Conservation (phyloP, 495 filamentous ascomycete genomes). For the Aspergillus baeticus region DNA sequence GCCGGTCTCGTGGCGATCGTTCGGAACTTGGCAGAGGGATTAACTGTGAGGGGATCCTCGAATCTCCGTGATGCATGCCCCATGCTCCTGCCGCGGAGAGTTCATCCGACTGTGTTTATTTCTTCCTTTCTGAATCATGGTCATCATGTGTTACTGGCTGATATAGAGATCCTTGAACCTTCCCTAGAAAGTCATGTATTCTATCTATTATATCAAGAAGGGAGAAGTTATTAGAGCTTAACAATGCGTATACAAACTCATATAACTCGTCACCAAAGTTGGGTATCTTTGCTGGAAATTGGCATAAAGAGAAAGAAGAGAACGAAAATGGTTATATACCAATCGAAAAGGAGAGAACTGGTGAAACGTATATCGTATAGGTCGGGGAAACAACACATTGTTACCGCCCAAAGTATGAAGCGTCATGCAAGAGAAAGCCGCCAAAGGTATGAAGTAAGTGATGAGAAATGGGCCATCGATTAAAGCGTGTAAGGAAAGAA, state of each 20-base stretch:
- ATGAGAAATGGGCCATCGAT: background rate
- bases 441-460: background rate
- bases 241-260: background rate
- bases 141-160: too few species aligned
- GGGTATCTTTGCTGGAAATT: constrained; percentile 4
- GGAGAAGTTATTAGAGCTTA: too few species aligned
- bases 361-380: background rate
- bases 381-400: background rate
- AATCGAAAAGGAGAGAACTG: background rate
- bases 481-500: constrained; percentile 1
- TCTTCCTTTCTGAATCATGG: too few species aligned
- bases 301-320: background rate
- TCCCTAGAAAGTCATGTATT: too few species aligned
- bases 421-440: background rate
- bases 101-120: too few species aligned
- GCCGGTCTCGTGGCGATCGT: too few species aligned
- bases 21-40: too few species aligned
- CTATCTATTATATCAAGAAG: too few species aligned
- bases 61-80: too few species aligned
- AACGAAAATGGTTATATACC: background rate
- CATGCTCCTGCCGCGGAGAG: too few species aligned
- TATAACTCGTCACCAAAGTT: background rate
- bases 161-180: too few species aligned
- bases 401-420: background rate
- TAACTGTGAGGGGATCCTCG: too few species aligned